phyloP scores from a whole-genome alignment of 2,329 filamentous ascomycete genomes.

The Trichoderma sp. region DNA sequence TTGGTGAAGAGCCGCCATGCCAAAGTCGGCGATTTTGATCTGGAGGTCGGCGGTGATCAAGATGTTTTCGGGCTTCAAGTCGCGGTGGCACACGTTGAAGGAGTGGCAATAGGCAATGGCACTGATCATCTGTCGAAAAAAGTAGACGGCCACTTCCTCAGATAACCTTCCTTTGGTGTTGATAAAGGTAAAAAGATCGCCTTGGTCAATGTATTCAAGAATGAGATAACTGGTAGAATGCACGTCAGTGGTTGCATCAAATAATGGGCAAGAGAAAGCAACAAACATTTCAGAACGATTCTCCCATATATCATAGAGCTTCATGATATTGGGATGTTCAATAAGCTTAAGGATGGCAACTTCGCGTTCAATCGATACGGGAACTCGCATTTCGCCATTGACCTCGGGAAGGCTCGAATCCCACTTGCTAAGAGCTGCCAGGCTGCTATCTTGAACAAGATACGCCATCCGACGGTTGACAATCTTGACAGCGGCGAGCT shows the following conservation, averaged over 20 bases:
- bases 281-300: conserved; percentile 89
- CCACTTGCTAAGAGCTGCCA: conserved; percentile 78
- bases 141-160: conserved; percentile 78
- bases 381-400: conserved; percentile 69
- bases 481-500: conserved; percentile 92
- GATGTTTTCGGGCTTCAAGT: conserved; percentile 97
- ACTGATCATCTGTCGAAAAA: conserved; percentile 92
- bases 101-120: conserved; percentile 91
- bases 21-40: conserved; percentile 95
- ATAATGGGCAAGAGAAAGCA: conserved; percentile 17
- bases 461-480: conserved; percentile 81
- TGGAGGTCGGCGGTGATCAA: conserved; percentile 73
- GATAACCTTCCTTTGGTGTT: conserved; percentile 69
- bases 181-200: conserved; percentile 86
- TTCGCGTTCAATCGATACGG: conserved; percentile 88
- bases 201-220: conserved; percentile 80
- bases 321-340: conserved; percentile 92
- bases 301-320: conserved; percentile 96
- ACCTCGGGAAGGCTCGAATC: conserved; percentile 59
- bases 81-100: conserved; percentile 93
- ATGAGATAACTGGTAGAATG: conserved; percentile 73
- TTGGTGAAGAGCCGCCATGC: conserved; percentile 91
- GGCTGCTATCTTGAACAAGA: conserved; percentile 80
- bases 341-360: conserved; percentile 97
- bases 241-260: background rate